These are phyloP conservation scores for Curvularia lunata DNA, from an alignment of 2,329 filamentous ascomycete species.

Conservation along the genomic window DNA sequence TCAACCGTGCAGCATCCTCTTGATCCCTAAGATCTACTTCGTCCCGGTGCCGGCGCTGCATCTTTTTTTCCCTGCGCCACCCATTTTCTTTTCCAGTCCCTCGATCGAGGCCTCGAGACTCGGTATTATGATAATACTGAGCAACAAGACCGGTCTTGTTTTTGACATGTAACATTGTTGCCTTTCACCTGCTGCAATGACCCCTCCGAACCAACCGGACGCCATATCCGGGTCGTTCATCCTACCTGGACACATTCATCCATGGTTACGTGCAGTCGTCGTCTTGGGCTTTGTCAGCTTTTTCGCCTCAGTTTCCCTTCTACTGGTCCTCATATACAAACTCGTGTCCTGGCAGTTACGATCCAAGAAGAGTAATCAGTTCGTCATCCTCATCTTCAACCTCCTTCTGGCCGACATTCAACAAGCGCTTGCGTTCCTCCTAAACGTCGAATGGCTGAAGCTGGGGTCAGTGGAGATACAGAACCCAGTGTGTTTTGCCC, in stretches of 20 bases:
- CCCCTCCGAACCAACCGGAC: constrained; percentile 29
- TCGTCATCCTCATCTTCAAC: constrained; percentile 73
- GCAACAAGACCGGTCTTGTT: constrained; percentile 15
- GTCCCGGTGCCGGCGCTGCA: constrained; percentile 9
- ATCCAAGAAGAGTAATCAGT: constrained; percentile 62
- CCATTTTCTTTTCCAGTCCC: constrained; percentile 7
- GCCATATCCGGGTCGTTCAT: constrained; percentile 38
- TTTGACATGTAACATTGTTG: constrained; percentile 23
- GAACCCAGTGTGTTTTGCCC: constrained; percentile 63
- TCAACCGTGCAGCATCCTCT: constrained; percentile 34
- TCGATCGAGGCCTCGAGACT: constrained; percentile 9
- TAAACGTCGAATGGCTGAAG: constrained; percentile 66
- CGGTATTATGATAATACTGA: constrained; percentile 28
- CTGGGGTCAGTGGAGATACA: constrained; percentile 62
- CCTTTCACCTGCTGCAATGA: constrained; percentile 26
- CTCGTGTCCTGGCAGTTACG: constrained; percentile 51
- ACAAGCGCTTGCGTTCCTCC: constrained; percentile 68
- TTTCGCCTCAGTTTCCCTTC: constrained; percentile 52
- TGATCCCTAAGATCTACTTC: constrained; percentile 15
- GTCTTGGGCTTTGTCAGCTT: constrained; percentile 57
- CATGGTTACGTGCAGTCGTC: constrained; percentile 56
- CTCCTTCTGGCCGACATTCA: constrained; percentile 72
- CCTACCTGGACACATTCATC: constrained; percentile 44
- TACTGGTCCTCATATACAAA: constrained; percentile 55
- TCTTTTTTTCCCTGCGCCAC: constrained; percentile 8